These are phyloP conservation scores for Trichoderma harzianum DNA, from an alignment of 2,329 filamentous ascomycete species.

Conservation along the genomic window DNA sequence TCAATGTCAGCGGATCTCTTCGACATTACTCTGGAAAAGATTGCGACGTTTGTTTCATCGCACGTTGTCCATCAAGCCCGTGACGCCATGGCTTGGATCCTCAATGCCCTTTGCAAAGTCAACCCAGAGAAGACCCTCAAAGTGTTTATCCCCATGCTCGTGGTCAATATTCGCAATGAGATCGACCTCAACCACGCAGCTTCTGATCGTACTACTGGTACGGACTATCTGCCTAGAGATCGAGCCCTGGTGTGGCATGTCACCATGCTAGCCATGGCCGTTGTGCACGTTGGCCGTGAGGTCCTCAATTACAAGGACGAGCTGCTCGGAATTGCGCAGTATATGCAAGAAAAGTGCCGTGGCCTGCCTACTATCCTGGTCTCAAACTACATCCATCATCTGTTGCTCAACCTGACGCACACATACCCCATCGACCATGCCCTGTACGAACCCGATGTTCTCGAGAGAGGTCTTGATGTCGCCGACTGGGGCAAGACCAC, in stretches of 20 bases:
- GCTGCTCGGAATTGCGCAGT: slow-evolving; percentile 84
- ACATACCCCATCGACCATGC: slow-evolving; percentile 90
- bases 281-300: slow-evolving; percentile 89
- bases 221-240: slow-evolving; percentile 89
- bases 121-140: slow-evolving; percentile 91
- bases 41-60: slow-evolving; percentile 84
- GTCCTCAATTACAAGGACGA: slow-evolving; percentile 87
- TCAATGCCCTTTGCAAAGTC: slow-evolving; percentile 93
- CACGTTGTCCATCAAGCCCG: slow-evolving; percentile 96
- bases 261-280: slow-evolving; percentile 95
- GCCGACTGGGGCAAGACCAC: slow-evolving; percentile 82
- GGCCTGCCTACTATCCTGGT: slow-evolving; percentile 93
- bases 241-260: slow-evolving; percentile 94
- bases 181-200: slow-evolving; percentile 96
- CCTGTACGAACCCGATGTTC: slow-evolving; percentile 76
- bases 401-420: slow-evolving; percentile 88
- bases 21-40: slow-evolving; percentile 86
- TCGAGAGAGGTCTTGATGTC: slow-evolving; percentile 68
- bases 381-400: slow-evolving; percentile 95
- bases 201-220: slow-evolving; percentile 88
- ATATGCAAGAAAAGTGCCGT: slow-evolving; percentile 95
- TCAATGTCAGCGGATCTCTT: slow-evolving; percentile 91
- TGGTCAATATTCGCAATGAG: slow-evolving; percentile 89
- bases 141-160: slow-evolving; percentile 83
- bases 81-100: slow-evolving; percentile 98